phyloP scores from a whole-genome alignment of 306 rosid genomes.

The Acacia crassicarpa region DNA sequence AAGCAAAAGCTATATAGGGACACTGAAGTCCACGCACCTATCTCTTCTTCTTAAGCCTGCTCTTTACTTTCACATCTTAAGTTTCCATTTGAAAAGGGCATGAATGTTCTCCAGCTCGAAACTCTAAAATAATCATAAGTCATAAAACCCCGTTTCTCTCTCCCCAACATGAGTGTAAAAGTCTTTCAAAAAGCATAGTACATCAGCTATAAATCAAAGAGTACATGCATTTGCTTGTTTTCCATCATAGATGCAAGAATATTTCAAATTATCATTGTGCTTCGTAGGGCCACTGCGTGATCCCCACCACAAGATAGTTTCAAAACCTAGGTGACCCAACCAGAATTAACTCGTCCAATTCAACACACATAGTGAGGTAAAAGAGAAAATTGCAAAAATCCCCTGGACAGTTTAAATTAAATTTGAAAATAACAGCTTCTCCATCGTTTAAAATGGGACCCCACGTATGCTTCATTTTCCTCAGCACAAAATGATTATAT shows the following conservation, averaged over 20 bases:
- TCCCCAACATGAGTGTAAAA: background rate
- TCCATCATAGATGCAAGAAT: slow-evolving; percentile 52
- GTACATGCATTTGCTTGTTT: slow-evolving; percentile 45
- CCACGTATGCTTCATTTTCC: background rate
- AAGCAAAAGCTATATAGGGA: slow-evolving; percentile 53
- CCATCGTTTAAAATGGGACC: background rate
- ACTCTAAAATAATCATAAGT: slow-evolving; percentile 19
- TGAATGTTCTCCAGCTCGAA: background rate
- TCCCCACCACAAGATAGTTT: slow-evolving; percentile 1
- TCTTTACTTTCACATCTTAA: slow-evolving; percentile 15
- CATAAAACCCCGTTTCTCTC: slow-evolving; percentile 31
- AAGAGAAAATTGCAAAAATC: background rate
- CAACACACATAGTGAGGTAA: background rate
- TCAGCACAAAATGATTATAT: background rate
- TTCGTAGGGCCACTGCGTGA: slow-evolving; percentile 36
- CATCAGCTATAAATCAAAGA: slow-evolving; percentile 21
- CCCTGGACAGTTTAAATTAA: background rate
- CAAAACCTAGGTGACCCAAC: background rate
- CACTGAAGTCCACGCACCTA: slow-evolving; percentile 93
- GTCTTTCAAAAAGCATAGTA: background rate
- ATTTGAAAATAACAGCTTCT: background rate
- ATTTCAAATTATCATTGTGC: slow-evolving; percentile 30
- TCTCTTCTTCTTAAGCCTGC: slow-evolving; percentile 28
- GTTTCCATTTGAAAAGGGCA: slow-evolving; percentile 20
- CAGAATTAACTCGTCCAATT: background rate